A percentile compares a stretch with the other conserved stretches of the same genome.
Conservation (phyloP, 352 stramenopile genomes). For the Phytophthora colocasiae region DNA sequence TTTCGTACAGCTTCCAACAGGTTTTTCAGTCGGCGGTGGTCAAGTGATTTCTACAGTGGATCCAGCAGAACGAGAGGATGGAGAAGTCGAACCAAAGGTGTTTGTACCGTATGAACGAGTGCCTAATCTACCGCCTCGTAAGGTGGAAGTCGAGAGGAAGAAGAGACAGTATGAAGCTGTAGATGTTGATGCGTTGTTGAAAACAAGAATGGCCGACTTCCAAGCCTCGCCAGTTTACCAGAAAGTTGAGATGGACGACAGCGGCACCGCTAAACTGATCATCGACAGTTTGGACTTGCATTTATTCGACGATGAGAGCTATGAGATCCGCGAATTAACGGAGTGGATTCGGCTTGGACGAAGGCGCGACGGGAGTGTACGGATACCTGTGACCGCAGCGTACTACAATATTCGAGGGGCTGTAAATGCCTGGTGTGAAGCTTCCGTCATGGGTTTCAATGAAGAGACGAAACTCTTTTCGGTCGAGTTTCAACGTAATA, state of each 20-base stretch:
- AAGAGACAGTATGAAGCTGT: conserved; percentile 62
- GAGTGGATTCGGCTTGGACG: conserved; percentile 74
- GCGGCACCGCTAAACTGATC: conserved; percentile 58
- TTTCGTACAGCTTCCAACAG: conserved; percentile 44
- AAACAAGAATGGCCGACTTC: conserved; percentile 52
- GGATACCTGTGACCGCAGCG: conserved; percentile 76
- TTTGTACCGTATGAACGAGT: conserved; percentile 75
- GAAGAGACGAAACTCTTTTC: conserved; percentile 48
- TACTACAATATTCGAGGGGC: conserved; percentile 64
- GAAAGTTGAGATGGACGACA: conserved; percentile 54
- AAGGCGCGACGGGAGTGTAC: conserved; percentile 53
- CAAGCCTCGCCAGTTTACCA: conserved; percentile 41
- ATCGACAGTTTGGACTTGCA: conserved; percentile 69
- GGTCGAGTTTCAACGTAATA: conserved; percentile 71
- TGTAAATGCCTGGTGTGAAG: conserved; percentile 73
- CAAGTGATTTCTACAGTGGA: conserved; percentile 50
- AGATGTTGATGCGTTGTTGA: conserved; percentile 55
- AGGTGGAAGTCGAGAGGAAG: conserved; percentile 78
- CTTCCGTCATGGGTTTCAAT: conserved; percentile 67
- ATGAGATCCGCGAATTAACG: conserved; percentile 65
- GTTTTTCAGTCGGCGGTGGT: conserved; percentile 60
- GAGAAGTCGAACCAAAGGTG: conserved; percentile 76
- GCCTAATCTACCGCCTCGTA: conserved; percentile 57
- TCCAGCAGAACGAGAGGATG: conserved; percentile 50
- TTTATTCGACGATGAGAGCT: conserved; percentile 85